Conservation (phyloP, 2,329 filamentous ascomycete species). For the Talaromyces atroroseus region DNA sequence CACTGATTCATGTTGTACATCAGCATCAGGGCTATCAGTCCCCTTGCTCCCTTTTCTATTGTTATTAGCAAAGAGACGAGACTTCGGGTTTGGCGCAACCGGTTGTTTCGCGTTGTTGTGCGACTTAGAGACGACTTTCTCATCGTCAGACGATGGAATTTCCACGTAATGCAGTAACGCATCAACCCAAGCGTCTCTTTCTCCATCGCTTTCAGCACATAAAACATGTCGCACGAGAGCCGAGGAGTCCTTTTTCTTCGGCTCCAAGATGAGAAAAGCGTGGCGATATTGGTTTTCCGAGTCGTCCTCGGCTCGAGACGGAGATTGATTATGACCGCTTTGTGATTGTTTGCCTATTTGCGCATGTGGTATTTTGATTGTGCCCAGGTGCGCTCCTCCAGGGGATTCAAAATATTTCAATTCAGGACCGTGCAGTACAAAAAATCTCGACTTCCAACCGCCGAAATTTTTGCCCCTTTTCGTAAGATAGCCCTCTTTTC, state of each 20-base stretch:
- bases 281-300: constrained; percentile 92
- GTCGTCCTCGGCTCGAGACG: constrained; percentile 63
- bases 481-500: constrained; percentile 85
- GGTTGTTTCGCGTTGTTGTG: constrained; percentile 16
- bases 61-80: constrained; percentile 22
- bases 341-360: constrained; percentile 92
- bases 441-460: constrained; percentile 87
- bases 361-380: constrained; percentile 83
- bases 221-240: constrained; percentile 88
- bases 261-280: constrained; percentile 89
- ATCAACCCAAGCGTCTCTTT: constrained; percentile 92
- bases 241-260: constrained; percentile 89
- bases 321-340: constrained; percentile 54
- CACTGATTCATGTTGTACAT: constrained; percentile 28
- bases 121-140: constrained; percentile 17
- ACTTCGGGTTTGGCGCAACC: constrained; percentile 19
- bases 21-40: constrained; percentile 35
- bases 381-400: constrained; percentile 83
- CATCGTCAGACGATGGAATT: constrained; percentile 27
- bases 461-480: constrained; percentile 98
- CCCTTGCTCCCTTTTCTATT: constrained; percentile 27
- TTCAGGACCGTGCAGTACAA: constrained; percentile 62
- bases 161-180: constrained; percentile 86
- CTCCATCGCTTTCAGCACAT: constrained; percentile 88
- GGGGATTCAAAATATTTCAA: constrained; percentile 90